These are phyloP conservation scores for Brassica napus DNA, from an alignment of 345 rosid genomes.

Conservation along the genomic window Da-Ae NC_063452.1:20970501-20971000, in stretches of 20 bases:
- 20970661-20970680: conserved; percentile 45
- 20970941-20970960: background rate
- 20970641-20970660: conserved; percentile 56
- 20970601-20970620: conserved; percentile 60
- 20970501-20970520: conserved; percentile 56
- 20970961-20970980: background rate
- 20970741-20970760: conserved; percentile 76
- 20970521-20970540: conserved; percentile 92
- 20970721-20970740: conserved; percentile 47
- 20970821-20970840: conserved; percentile 93
- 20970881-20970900: conserved; percentile 75
- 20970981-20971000: background rate
- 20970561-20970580: conserved; percentile 80
- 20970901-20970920: conserved; percentile 73
- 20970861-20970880: conserved; percentile 81
- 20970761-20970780: conserved; percentile 58
- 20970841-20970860: conserved; percentile 83
- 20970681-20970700: background rate
- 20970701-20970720: background rate
- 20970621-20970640: conserved; percentile 67
- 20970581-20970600: conserved; percentile 84
- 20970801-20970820: conserved; percentile 86
- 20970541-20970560: conserved; percentile 75
- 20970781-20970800: conserved; percentile 47
- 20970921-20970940: background rate